Base-by-base conservation (phyloP, 1,139 yeast species). In the Saccharomyces pastorianus region DNA sequence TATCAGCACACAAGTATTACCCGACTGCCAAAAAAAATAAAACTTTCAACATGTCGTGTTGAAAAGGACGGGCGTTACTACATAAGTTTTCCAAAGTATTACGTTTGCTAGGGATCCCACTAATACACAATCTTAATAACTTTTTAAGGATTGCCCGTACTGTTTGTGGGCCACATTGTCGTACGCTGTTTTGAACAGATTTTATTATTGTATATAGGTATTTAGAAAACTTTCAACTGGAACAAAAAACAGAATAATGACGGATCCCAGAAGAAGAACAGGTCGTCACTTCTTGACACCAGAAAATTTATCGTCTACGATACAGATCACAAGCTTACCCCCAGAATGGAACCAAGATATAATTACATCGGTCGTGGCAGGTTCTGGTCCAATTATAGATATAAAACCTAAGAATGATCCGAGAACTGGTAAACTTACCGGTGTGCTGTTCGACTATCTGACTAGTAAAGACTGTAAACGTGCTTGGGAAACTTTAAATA, bases 261-360 rank as follows among this genome's bases (percentile, higher is more conserved):
- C 61, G 8, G 71, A 67, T 58, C 71, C 71, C 28, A 61, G 71
- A 50, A 61, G 60, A 27, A 60, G 71, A 52, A 65, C 55, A 32
- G 55, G 60, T 6, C 64, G 69, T 50, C 71, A 67, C 58, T 46
- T 53, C 14, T 53, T 67, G 53, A 67, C 70, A 17, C 66, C 69
- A 9, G 68, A 60, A 8, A 63, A 62, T 32, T 57, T 67, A 25
- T 61, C 68, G 11, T 61, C 69, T 8, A 57, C 69, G 2, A 61
- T 67, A 26, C 66, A 61, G 44, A 53, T 67, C 25, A 63, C 65
- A 3, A 59, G 61, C 50, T 47, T 67, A 32, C 71, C 70, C 2
- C 51, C 56, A 6, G 61, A 61, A 26, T 67, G 71, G 71, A 62
- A 59, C 9, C 60, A 61, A 53, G 67, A 62, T 41, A 64, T 63